Evolutionary conservation across 352 stramenopile species (phyloP).

Genomic region (Phytopythium cucurbitacearum): DNA sequence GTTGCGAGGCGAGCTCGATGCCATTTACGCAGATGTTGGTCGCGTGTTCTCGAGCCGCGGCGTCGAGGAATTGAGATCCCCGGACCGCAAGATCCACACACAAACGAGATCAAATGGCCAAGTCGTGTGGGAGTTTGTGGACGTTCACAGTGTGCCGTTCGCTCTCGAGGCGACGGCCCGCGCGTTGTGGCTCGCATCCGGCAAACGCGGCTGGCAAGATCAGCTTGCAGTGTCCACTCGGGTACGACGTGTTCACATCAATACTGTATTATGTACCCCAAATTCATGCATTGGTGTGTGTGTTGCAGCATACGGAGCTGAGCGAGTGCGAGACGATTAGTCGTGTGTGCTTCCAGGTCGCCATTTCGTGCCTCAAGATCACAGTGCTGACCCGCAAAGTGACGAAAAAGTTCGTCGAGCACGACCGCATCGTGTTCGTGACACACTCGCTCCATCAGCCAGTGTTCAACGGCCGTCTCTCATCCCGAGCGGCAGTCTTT

Average conservation of each 20-base stretch:
- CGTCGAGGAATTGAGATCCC: background rate
- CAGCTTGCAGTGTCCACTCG: conserved; percentile 1
- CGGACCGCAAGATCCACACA: background rate
- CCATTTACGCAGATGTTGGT: background rate
- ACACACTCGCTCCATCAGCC: conserved; percentile 5
- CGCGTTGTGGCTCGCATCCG: conserved; percentile 1
- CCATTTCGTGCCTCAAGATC: background rate
- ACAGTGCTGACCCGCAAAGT: conserved; percentile 6
- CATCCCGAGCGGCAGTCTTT: background rate
- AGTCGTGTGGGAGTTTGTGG: conserved; percentile 8
- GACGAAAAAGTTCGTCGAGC: conserved; percentile 4
- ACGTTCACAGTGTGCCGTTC: conserved; percentile 5
- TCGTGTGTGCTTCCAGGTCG: conserved; percentile 1
- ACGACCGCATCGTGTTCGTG: conserved; percentile 4
- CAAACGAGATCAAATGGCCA: background rate
- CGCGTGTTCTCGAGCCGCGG: background rate
- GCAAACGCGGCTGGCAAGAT: conserved; percentile 1
- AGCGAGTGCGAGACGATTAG: conserved; percentile 1
- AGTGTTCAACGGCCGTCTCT: conserved; percentile 6
- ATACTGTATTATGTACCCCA: too few relatives aligned
- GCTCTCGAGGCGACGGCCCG: background rate
- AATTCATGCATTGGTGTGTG: background rate
- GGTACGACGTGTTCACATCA: background rate
- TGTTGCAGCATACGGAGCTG: background rate
- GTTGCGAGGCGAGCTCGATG: background rate